Evolutionary conservation across 148 eudicot species (phyloP).

Genomic region (Linanthus parryae): DNA sequence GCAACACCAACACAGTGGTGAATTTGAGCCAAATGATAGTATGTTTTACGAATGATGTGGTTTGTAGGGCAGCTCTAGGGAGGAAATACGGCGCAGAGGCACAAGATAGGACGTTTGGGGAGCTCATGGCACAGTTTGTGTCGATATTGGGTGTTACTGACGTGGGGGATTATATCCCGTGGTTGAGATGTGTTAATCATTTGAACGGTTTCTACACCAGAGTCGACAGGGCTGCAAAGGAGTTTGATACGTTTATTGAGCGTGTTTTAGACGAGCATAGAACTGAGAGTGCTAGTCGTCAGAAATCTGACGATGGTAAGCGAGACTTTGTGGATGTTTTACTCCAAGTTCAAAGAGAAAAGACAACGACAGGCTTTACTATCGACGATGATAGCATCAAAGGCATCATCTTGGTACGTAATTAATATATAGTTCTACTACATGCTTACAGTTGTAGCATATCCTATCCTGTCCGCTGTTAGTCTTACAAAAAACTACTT

Average conservation of each 20-base stretch:
- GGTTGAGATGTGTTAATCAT: constrained; percentile 6
- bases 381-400: constrained; percentile 1
- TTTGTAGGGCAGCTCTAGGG: constrained; percentile 7
- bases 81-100: constrained; percentile 6
- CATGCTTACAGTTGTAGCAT: no score
- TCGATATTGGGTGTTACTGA: neutral
- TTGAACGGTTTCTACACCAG: constrained; percentile 2
- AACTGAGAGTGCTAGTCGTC: neutral
- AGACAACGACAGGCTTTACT: neutral
- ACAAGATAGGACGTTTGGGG: neutral
- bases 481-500: no score
- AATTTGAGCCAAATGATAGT: neutral
- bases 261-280: constrained; percentile 6
- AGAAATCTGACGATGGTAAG: neutral
- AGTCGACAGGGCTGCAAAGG: constrained; percentile 5
- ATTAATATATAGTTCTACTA: no score
- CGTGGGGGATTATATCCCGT: constrained; percentile 7
- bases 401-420: constrained; percentile 9
- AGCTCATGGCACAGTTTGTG: neutral
- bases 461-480: no score
- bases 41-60: neutral
- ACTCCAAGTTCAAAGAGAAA: constrained; percentile 10
- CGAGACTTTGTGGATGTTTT: constrained; percentile 8
- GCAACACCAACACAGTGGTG: no score
- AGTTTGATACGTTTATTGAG: constrained; percentile 2